A percentile compares a stretch with the other conserved stretches of the same genome.
phyloP scores from a whole-genome alignment of 345 rosid genomes.

The Xanthoceras sorbifolium region DNA sequence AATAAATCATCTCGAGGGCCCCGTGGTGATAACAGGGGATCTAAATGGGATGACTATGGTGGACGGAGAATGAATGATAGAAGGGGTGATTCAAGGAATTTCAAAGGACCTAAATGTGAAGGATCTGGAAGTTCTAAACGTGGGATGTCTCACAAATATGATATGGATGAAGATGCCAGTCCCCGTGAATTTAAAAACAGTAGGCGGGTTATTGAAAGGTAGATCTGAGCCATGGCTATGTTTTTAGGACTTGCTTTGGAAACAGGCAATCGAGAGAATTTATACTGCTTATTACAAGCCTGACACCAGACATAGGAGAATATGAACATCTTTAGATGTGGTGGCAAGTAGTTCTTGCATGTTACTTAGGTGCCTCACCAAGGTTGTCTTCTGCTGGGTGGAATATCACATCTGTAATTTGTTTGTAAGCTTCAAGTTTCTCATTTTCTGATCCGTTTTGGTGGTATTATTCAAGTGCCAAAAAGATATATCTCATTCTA shows the following conservation, averaged over 20 bases:
- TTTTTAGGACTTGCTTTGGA: background rate
- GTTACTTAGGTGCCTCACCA: no score
- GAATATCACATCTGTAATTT: no score
- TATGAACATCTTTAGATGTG: background rate
- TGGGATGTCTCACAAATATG: slow-evolving; percentile 20
- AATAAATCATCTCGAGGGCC: slow-evolving; percentile 29
- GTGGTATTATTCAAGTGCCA: no score
- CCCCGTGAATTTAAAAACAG: slow-evolving; percentile 48
- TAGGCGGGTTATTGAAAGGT: slow-evolving; percentile 62
- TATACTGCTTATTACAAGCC: background rate
- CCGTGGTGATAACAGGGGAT: slow-evolving; percentile 34
- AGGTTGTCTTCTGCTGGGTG: no score
- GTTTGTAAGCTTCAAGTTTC: no score
- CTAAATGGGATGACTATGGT: slow-evolving; percentile 17
- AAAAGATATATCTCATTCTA: no score
- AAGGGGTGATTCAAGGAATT: slow-evolving; percentile 18
- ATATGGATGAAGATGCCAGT: slow-evolving; percentile 19
- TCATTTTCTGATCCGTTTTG: no score
- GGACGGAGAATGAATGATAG: slow-evolving; percentile 17
- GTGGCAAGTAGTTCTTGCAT: background rate
- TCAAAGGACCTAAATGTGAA: slow-evolving; percentile 20
- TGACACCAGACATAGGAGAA: background rate
- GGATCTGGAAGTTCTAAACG: slow-evolving; percentile 13
- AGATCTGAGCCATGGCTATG: background rate
- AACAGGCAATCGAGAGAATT: background rate